Evolutionary conservation across 2,329 filamentous ascomycete genomes (phyloP), one percentile per base, ranked within the genome.

Genomic region (Sporothrix euskadiensis): DNA sequence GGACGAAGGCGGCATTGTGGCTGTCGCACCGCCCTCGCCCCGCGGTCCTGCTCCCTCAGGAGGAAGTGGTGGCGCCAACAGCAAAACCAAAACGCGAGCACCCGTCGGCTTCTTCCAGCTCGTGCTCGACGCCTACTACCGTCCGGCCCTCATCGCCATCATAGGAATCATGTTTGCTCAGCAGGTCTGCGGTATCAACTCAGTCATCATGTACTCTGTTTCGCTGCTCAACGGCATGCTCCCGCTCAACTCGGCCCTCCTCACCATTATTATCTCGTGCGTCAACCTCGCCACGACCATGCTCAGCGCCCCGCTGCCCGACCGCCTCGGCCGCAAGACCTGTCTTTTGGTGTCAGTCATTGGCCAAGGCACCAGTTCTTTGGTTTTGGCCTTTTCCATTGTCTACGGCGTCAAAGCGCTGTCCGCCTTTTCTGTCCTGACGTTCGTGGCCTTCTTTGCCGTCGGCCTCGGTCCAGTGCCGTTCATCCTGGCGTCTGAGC

Each of bases 171-270:
- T 98, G 94, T 87, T 94, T 74, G 91, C 93, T 0, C 96, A 98
- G 81, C 96, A 99, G 81, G 86, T 98, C 52, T 95, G 92, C 74
- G 95, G 94, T 65, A 95, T 98, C 83, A 98, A 99, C 87, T 95
- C 92, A 74, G 95, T 98, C 79, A 92, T 98, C 82, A 98, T 99
- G 94, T 99, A 99, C 82, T 97, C 94, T 1, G 96, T 98, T 6
- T 94, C 93, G 0, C 89, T 99, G 0, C 88, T 99, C 16, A 89
- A 92, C 44, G 90, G 90, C 75, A 87, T 98, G 1, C 88, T 99
- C 0, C 92, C 93, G 3, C 89, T 94, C 65, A 94, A 90, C 75
- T 95, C 94, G 0, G 91, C 92, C 0, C 83, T 97, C 0, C 87
- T 99, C 71, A 97, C 95, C 72, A 95, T 98, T 74, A 83, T 92